Evolutionary conservation across 345 rosid genomes (phyloP), one percentile per base, ranked within the genome.

Genomic region (Tarenaya hassleriana): DNA sequence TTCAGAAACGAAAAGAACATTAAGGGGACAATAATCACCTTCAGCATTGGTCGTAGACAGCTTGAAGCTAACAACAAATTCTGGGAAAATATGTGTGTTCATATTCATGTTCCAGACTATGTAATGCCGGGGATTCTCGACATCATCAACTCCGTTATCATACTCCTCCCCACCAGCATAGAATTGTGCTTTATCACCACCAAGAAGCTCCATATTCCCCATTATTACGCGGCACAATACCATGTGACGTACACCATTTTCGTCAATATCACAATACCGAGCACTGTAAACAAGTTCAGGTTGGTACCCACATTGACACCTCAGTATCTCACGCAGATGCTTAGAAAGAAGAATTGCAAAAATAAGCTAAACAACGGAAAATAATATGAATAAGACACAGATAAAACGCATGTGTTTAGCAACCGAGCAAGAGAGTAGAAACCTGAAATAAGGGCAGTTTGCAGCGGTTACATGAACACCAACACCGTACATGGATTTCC

Each of bases 21-120:
- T 31, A 21, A 21, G 21, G 32, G 53, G 35, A 42, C 10, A 12
- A 19, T 24, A 56, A 64, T 64, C 62, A 64, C 69, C 69, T 64
- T 64, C 69, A 64, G 69, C 69, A 64, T 64, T 64, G 58, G 69
- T 62, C 62, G 27, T 42, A 49, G 72, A 67, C 70, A 70, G 67
- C 81, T 79, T 90, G 91, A 82, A 91, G 81, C 87, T 87, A 72
- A 91, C 78, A 70, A 84, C 69, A 75, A 73, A 87, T 66, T 91
- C 98, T 0, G 98, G 95, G 63, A 60, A 73, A 49, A 91, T 64
- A 60, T 87, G 96, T n/a, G 95, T 73, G 69, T 68, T 78, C 75
- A 79, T 61, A 73, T 91, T 78, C 96, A 80, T 80, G 75, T 76
- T 75, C 98, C 98, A 91, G 41, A 82, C 65, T 35, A 79, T 38